Evolutionary conservation across 2,329 filamentous ascomycete genomes (phyloP).

Genomic region (Aspergillus sp.): DNA sequence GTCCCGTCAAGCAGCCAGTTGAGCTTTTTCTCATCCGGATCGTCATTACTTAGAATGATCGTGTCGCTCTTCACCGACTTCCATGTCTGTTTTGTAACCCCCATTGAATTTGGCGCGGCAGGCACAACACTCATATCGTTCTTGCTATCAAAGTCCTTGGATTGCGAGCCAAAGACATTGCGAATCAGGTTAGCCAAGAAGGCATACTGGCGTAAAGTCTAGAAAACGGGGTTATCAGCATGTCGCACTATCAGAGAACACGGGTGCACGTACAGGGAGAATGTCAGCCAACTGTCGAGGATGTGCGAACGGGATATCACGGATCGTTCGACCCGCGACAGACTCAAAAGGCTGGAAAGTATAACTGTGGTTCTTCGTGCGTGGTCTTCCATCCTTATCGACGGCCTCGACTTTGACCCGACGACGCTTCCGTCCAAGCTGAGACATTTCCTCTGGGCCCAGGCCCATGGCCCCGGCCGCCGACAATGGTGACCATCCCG

Average conservation of each 20-base stretch:
- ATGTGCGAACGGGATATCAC: slow-evolving; percentile 45
- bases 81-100: slow-evolving; percentile 4
- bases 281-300: slow-evolving; percentile 45
- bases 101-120: neutral
- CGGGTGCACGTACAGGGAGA: slow-evolving; percentile 35
- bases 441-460: slow-evolving; percentile 26
- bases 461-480: slow-evolving; percentile 22
- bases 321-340: slow-evolving; percentile 39
- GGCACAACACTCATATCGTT: neutral
- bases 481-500: slow-evolving; percentile 25
- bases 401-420: slow-evolving; percentile 32
- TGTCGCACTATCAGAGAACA: neutral
- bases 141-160: slow-evolving; percentile 13
- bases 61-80: slow-evolving; percentile 14
- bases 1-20: slow-evolving; percentile 48
- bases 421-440: slow-evolving; percentile 31
- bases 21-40: slow-evolving; percentile 52
- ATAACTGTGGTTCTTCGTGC: slow-evolving; percentile 40
- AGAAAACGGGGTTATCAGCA: neutral
- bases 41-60: slow-evolving; percentile 41
- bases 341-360: slow-evolving; percentile 44
- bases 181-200: slow-evolving; percentile 40
- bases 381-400: slow-evolving; percentile 27
- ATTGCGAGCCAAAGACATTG: slow-evolving; percentile 30
- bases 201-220: slow-evolving; percentile 47